phyloP scores from a whole-genome alignment of 768 basidiomycete species.

The Boletus rubropictus region DNA sequence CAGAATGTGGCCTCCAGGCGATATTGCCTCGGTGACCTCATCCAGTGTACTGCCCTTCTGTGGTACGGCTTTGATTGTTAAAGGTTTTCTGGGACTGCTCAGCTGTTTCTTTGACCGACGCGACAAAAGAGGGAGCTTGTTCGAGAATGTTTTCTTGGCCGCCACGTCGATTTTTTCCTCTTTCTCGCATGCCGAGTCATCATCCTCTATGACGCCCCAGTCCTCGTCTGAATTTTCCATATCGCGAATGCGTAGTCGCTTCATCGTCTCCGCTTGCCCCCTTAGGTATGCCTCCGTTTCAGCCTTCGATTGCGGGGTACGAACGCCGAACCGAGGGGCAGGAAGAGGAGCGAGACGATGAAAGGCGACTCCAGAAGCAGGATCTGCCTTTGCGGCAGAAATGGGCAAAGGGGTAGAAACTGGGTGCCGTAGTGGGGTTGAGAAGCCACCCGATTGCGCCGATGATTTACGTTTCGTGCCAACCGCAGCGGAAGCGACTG shows the following conservation, averaged over 20 bases:
- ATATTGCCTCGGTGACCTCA: slow-evolving; percentile 64
- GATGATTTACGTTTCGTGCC: slow-evolving; percentile 66
- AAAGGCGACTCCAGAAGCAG: slow-evolving; percentile 32
- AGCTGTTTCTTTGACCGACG: slow-evolving; percentile 28
- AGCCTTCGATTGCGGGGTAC: slow-evolving; percentile 31
- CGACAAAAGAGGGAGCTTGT: slow-evolving; percentile 18
- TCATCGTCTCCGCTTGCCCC: slow-evolving; percentile 61
- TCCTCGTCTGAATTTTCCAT: slow-evolving; percentile 43
- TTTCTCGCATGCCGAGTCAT: slow-evolving; percentile 51
- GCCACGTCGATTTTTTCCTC: slow-evolving; percentile 35
- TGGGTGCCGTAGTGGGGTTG: slow-evolving; percentile 53
- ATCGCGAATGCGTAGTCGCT: slow-evolving; percentile 55
- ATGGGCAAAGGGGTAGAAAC: slow-evolving; percentile 36
- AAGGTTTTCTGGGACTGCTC: slow-evolving; percentile 27
- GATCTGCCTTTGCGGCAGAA: slow-evolving; percentile 30
- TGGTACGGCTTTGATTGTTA: slow-evolving; percentile 20
- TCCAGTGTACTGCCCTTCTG: slow-evolving; percentile 42
- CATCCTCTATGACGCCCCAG: slow-evolving; percentile 35
- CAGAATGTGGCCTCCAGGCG: slow-evolving; percentile 69
- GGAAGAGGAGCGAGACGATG: slow-evolving; percentile 33
- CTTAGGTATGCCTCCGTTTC: slow-evolving; percentile 36
- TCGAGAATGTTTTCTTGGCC: slow-evolving; percentile 32
- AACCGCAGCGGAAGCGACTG: slow-evolving; percentile 33
- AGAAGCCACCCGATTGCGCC: slow-evolving; percentile 39
- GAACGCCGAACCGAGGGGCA: slow-evolving; percentile 27